phyloP scores from a whole-genome alignment of 2,329 filamentous ascomycete genomes.

The Atkinsonella hypoxylon region DNA sequence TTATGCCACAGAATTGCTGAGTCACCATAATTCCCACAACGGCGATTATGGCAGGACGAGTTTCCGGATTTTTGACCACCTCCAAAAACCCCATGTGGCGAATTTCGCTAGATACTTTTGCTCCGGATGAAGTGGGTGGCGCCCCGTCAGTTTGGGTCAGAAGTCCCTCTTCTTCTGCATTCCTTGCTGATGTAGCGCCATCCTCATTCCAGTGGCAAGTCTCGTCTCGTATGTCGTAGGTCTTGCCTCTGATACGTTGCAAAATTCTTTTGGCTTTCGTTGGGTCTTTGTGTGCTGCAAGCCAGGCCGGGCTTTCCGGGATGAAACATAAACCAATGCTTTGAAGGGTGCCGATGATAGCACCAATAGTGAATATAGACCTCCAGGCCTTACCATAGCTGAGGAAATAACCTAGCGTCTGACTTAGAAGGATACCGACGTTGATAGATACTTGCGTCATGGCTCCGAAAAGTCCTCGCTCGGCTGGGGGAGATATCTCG shows the following conservation, averaged over 20 bases:
- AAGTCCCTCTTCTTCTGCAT: conserved; percentile 59
- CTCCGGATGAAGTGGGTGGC: conserved; percentile 3
- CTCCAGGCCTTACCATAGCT: conserved; percentile 74
- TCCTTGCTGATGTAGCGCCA: conserved; percentile 17
- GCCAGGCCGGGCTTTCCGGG: conserved; percentile 80
- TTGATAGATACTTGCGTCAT: conserved; percentile 94
- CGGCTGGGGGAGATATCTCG: conserved; percentile 66
- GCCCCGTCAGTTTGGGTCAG: conserved; percentile 29
- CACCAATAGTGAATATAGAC: conserved; percentile 65
- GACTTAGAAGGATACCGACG: conserved; percentile 72
- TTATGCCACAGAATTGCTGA: conserved; percentile 88
- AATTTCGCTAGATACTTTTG: background rate
- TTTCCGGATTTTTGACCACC: conserved; percentile 54
- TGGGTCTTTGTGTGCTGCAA: conserved; percentile 55
- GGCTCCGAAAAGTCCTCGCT: conserved; percentile 66
- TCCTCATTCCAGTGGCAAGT: conserved; percentile 46
- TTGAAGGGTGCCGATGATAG: conserved; percentile 55
- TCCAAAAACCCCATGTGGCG: conserved; percentile 46
- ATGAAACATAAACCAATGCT: conserved; percentile 60
- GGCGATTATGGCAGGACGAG: conserved; percentile 64
- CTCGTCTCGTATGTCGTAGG: conserved; percentile 62
- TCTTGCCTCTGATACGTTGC: conserved; percentile 61
- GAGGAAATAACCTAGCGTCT: conserved; percentile 76
- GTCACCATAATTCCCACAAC: conserved; percentile 85
- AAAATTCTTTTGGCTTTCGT: conserved; percentile 54